phyloP scores from a whole-genome alignment of 306 rosid species.

The Casuarina cunninghamiana region DNA sequence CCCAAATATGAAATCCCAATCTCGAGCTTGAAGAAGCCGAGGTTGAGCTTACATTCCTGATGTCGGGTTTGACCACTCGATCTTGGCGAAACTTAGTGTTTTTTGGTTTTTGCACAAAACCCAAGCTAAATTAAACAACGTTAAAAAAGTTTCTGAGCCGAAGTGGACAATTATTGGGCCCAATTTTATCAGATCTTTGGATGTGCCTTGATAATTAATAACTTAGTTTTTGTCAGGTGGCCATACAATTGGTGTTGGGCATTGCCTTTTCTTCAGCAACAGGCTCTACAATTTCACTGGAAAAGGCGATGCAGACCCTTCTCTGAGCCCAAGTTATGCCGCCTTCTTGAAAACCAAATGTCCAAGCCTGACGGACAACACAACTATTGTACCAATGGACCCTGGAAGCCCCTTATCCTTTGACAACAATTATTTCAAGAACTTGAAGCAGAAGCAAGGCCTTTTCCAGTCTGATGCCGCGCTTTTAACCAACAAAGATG shows the following conservation, averaged over 20 bases:
- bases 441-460: conserved; percentile 42
- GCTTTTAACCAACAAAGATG: conserved; percentile 30
- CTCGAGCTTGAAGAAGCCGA: no score
- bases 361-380: conserved; percentile 21
- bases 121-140: no score
- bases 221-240: neutral
- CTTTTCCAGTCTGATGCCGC: conserved; percentile 62
- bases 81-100: no score
- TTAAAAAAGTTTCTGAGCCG: no score
- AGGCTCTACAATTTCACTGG: conserved; percentile 64
- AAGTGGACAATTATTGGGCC: neutral
- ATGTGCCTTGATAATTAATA: neutral
- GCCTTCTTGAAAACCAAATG: conserved; percentile 31
- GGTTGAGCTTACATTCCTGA: no score
- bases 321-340: conserved; percentile 40
- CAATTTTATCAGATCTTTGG: no score
- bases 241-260: conserved; percentile 47
- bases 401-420: neutral
- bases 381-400: neutral
- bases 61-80: no score
- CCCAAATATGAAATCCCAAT: no score
- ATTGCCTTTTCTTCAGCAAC: conserved; percentile 4
- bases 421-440: conserved; percentile 38
- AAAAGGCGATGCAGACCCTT: conserved; percentile 61
- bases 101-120: no score